These are phyloP conservation scores for Dipteronia dyeriana DNA, from an alignment of 345 rosid species.

Conservation along the genomic window DNA sequence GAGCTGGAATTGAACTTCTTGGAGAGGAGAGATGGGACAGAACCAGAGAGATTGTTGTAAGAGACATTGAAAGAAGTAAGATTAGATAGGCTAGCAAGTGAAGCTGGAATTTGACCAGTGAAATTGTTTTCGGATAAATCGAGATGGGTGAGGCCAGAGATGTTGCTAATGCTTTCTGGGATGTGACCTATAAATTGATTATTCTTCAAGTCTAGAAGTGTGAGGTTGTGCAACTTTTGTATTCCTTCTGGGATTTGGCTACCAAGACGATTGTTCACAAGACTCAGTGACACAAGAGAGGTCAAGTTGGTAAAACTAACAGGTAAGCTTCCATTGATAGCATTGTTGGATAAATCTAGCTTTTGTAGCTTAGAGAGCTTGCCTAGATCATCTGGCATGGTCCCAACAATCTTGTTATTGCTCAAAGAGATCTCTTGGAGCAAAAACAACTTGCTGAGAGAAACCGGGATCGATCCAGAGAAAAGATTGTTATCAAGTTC, in stretches of 20 bases:
- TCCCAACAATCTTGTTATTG: conserved; percentile 62
- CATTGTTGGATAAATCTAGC: conserved; percentile 74
- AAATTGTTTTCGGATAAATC: conserved; percentile 75
- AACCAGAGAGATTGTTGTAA: conserved; percentile 79
- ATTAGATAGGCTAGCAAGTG: conserved; percentile 52
- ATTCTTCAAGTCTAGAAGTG: conserved; percentile 57
- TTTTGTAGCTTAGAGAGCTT: conserved; percentile 46
- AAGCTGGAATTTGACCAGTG: conserved; percentile 67
- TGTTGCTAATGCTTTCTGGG: conserved; percentile 56
- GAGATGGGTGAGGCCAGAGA: conserved; percentile 51
- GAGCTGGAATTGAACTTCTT: conserved; percentile 84
- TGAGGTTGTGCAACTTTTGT: conserved; percentile 54
- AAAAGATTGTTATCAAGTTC: conserved; percentile 53
- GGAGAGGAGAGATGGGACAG: conserved; percentile 65
- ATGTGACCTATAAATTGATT: conserved; percentile 64
- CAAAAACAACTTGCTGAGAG: conserved; percentile 48
- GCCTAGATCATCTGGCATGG: conserved; percentile 56
- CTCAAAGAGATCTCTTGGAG: conserved; percentile 59
- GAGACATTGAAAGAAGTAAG: conserved; percentile 85
- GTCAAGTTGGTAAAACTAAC: conserved; percentile 51
- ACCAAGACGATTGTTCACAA: conserved; percentile 53
- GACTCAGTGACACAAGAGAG: conserved; percentile 55
- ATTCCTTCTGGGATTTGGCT: conserved; percentile 54
- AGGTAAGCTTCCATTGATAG: conserved; percentile 74
- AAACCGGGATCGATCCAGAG: conserved; percentile 57